A percentile compares a stretch with the other conserved stretches of the same genome.
Evolutionary conservation across 176 grass and related monocot genomes (phyloP).

Genomic region (Urochloa ruziziensis): DNA sequence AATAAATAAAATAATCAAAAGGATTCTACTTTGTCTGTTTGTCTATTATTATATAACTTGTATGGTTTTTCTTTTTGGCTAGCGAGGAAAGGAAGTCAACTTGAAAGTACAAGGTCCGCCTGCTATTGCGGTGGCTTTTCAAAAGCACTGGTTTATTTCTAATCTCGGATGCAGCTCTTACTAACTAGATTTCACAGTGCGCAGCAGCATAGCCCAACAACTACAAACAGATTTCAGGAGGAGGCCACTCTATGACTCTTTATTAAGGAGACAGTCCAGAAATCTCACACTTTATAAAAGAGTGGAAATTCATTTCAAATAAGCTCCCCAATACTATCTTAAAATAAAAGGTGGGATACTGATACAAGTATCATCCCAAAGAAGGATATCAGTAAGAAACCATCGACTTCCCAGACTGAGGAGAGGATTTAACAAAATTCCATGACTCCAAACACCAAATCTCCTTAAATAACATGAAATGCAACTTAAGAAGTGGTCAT

Average conservation of each 20-base stretch:
- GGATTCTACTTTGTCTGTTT: not conserved
- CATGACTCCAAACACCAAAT: not conserved
- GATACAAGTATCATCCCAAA: not conserved
- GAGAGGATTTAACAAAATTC: not conserved
- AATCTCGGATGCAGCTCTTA: not conserved
- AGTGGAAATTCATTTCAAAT: not conserved
- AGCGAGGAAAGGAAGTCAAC: not conserved
- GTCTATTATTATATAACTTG: not conserved
- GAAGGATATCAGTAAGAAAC: not conserved
- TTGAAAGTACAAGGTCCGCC: not conserved
- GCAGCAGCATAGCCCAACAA: not conserved
- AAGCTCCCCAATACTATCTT: not conserved
- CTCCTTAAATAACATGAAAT: conserved; percentile 5
- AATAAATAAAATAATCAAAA: conserved; percentile 20
- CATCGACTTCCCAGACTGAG: not conserved
- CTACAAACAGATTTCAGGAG: not conserved
- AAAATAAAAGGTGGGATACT: not conserved
- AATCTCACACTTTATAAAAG: not conserved
- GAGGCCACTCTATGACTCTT: not conserved
- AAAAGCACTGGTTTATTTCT: not conserved
- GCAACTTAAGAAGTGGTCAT: not conserved
- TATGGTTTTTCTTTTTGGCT: not conserved
- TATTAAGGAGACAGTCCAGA: not conserved
- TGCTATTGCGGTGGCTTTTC: not conserved
- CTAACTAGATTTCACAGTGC: not conserved